phyloP scores from a whole-genome alignment of 176 grass and related monocot genomes.

The Echinochloa phyllopogon region DNA sequence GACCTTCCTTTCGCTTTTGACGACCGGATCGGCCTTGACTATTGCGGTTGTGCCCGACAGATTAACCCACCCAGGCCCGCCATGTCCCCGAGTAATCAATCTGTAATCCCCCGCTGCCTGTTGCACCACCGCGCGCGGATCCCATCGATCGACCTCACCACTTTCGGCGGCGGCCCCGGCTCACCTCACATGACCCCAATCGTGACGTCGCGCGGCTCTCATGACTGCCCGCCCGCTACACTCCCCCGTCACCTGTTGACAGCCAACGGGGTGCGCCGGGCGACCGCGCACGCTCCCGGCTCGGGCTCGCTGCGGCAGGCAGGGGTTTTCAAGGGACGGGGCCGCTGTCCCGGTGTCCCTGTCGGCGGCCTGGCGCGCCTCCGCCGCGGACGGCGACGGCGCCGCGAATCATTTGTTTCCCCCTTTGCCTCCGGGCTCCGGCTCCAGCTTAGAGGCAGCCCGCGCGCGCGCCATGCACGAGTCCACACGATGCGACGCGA shows the following conservation, averaged over 20 bases:
- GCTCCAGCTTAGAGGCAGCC: not conserved
- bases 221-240: not conserved
- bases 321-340: too few relatives aligned
- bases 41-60: not conserved
- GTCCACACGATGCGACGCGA: slow-evolving; percentile 39
- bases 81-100: not conserved
- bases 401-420: slow-evolving; percentile 1
- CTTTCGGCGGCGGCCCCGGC: not conserved
- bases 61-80: not conserved
- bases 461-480: slow-evolving; percentile 26
- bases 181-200: slow-evolving; percentile 41
- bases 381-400: slow-evolving; percentile 33
- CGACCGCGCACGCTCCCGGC: not conserved
- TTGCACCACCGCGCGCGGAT: not conserved
- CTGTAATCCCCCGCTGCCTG: not conserved
- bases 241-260: not conserved
- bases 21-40: not conserved
- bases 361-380: not conserved
- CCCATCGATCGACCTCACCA: not conserved
- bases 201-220: not conserved
- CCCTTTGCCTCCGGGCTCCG: not conserved
- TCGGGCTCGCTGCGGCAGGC: too few relatives aligned
- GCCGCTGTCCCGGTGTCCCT: not conserved
- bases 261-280: not conserved
- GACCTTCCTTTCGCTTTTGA: not conserved